phyloP scores from a whole-genome alignment of 2,329 filamentous ascomycete genomes.

The Endothia cerciana region DNA sequence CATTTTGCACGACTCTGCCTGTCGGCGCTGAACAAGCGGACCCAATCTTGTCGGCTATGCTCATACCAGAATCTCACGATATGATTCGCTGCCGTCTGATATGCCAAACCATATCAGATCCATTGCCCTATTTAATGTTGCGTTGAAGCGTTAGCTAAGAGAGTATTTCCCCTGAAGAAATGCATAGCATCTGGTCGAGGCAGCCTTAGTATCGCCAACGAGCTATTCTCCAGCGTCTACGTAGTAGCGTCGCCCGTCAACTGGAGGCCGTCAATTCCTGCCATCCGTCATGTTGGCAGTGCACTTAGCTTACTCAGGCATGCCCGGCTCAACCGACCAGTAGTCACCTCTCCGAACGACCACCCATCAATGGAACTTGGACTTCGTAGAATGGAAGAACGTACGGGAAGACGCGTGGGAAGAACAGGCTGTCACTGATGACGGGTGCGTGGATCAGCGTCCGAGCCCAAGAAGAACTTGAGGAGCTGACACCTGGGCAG shows the following conservation, averaged over 20 bases:
- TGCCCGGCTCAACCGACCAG: no score
- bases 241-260: not conserved
- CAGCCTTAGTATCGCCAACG: no score
- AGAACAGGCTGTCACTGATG: no score
- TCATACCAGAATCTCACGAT: not conserved
- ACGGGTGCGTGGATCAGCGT: no score
- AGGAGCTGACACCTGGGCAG: no score
- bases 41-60: not conserved
- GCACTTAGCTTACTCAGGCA: no score
- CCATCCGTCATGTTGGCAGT: not conserved
- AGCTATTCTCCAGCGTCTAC: not conserved
- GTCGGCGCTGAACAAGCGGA: not conserved
- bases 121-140: not conserved
- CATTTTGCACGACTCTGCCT: not conserved
- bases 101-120: not conserved
- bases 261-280: not conserved
- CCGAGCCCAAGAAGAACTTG: no score
- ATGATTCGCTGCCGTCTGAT: not conserved
- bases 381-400: no score
- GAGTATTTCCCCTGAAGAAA: not conserved
- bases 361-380: no score
- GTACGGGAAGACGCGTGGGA: no score
- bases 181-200: no score
- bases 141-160: not conserved
- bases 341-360: no score